Evolutionary conservation across 1,139 yeast species (phyloP), one percentile per base, ranked within the genome.

Genomic region (Meyerozyma smithsonii): DNA sequence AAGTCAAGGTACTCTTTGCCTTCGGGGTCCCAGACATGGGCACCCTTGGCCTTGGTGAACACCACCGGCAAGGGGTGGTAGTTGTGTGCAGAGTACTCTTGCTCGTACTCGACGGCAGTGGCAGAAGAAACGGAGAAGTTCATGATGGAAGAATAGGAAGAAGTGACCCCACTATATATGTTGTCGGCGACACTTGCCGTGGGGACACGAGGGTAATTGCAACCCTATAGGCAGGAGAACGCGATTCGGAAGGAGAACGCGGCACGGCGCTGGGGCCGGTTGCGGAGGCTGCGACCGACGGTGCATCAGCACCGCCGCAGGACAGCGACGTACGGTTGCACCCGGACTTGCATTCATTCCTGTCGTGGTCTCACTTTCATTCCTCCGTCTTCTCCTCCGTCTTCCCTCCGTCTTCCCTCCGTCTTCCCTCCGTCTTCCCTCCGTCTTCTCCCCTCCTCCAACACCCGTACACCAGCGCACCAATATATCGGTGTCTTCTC

Each of bases 1-100:
- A 89, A 89, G 62, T 89, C 97, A 50, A 89, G 69, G 61, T 85
- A 85, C 57, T 84, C 88, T 38, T 74, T 83, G 46, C 96, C 97
- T 64, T 90, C 97, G 10, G 97, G 97, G 59, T 92, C 97, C 97
- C 97, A 90, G 28, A 92, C 97, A 48, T 86, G 86, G 26, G 97
- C 96, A 38, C 97, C 97, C 46, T 64, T 50, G 15, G 96, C 97
- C 59, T 75, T 81, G 54, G 86, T 73, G 65, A 90, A 84, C 12
- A 92, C 97, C 46, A 90, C 97, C 10, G 98, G 97, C 50, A 90
- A 70, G 41, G 98, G 97, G 64, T 89, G 97, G 69, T 90, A 90
- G 72, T 92, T 90, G 70, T 90, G 97, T 19, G 97, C 98, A 37
- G 96, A 88, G 68, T 84, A 88, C 47, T 84, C 67, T 43, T 77